Evolutionary conservation across 805 yeast species (phyloP).

Genomic region (Kazachstania bromeliacearum): DNA sequence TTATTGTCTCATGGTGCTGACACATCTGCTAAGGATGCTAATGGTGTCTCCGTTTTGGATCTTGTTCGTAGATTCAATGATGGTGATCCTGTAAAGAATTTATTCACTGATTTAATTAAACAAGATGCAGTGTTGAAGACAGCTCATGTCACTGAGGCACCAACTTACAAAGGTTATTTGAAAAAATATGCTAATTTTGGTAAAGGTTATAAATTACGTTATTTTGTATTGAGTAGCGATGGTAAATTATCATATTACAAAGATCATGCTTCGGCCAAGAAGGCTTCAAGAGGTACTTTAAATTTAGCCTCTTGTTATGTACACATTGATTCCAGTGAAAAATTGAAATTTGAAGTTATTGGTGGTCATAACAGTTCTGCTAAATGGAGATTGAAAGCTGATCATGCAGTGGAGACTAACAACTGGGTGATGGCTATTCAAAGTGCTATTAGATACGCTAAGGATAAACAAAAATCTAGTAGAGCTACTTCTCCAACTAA

Average conservation of each 20-base stretch:
- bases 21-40: conserved; percentile 75
- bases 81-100: conserved; percentile 37
- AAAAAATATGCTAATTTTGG: conserved; percentile 97
- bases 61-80: conserved; percentile 38
- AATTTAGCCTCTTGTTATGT: conserved; percentile 73
- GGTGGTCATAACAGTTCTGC: conserved; percentile 56
- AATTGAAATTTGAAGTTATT: conserved; percentile 79
- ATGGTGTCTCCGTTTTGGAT: conserved; percentile 76
- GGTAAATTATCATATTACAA: conserved; percentile 85
- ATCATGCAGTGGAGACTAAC: conserved; percentile 89
- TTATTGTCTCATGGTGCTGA: conserved; percentile 88
- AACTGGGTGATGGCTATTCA: conserved; percentile 97
- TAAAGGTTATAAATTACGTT: conserved; percentile 86
- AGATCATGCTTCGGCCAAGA: conserved; percentile 68
- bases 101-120: conserved; percentile 64
- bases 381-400: conserved; percentile 86
- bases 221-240: conserved; percentile 75
- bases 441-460: conserved; percentile 79
- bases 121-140: conserved; percentile 58
- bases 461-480: conserved; percentile 42
- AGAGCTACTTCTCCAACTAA: conserved; percentile 13
- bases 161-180: conserved; percentile 81
- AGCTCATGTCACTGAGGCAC: conserved; percentile 41
- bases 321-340: conserved; percentile 85
- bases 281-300: conserved; percentile 81